phyloP scores from a whole-genome alignment of 805 yeast genomes.

The Yamadazyma sp. region DNA sequence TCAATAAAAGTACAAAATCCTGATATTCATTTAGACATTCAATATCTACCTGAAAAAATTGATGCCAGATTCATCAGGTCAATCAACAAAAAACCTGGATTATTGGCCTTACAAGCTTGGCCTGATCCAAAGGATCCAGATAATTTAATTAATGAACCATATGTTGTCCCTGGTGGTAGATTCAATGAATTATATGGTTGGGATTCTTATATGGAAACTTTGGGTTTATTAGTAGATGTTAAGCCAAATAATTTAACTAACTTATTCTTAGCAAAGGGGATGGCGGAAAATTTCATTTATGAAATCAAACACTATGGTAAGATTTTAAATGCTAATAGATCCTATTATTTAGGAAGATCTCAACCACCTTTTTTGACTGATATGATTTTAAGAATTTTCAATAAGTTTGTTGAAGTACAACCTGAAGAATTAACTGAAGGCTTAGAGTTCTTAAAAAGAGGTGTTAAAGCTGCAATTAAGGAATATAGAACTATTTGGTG shows the following conservation, averaged over 20 bases:
- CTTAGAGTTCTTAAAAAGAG: slow-evolving; percentile 57
- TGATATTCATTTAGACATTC: slow-evolving; percentile 62
- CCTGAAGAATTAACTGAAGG: slow-evolving; percentile 40
- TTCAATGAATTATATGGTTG: slow-evolving; percentile 96
- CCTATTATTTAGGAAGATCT: slow-evolving; percentile 85
- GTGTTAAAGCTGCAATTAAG: slow-evolving; percentile 75
- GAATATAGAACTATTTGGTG: slow-evolving; percentile 86
- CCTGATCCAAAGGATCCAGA: slow-evolving; percentile 52
- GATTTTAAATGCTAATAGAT: slow-evolving; percentile 89
- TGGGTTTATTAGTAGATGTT: slow-evolving; percentile 70
- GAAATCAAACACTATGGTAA: slow-evolving; percentile 90
- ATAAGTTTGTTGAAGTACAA: slow-evolving; percentile 49
- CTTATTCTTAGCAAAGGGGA: slow-evolving; percentile 74
- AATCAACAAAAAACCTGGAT: slow-evolving; percentile 79
- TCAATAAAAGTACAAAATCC: slow-evolving; percentile 55
- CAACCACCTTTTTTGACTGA: slow-evolving; percentile 98
- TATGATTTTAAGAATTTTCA: slow-evolving; percentile 72
- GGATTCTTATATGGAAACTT: slow-evolving; percentile 92
- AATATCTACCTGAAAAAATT: slow-evolving; percentile 68
- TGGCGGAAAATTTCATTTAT: slow-evolving; percentile 88
- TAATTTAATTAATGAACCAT: slow-evolving; percentile 67
- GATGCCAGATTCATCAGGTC: slow-evolving; percentile 77
- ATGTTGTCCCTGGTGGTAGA: slow-evolving; percentile 96
- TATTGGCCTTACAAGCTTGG: slow-evolving; percentile 75
- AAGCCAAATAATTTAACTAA: slow-evolving; percentile 34